These are phyloP conservation scores for Exophiala aquamarina DNA, from an alignment of 2,329 filamentous ascomycete genomes.

Conservation along the genomic window DNA sequence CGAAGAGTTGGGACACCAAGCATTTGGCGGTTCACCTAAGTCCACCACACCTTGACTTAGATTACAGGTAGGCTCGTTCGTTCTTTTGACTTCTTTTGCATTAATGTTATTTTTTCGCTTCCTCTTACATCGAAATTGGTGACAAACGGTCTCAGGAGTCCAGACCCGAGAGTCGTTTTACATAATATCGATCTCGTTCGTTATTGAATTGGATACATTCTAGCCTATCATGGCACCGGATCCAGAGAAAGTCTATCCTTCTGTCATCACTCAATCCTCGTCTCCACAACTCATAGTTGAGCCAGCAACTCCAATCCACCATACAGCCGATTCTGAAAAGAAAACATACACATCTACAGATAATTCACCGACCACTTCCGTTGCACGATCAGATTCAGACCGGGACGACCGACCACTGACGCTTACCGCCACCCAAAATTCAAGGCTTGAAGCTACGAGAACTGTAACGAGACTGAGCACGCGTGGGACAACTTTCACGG, in stretches of 20 bases:
- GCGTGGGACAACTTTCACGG: constrained; percentile 45
- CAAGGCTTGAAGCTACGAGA: constrained; percentile 16
- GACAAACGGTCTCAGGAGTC: no score
- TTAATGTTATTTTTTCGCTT: no score
- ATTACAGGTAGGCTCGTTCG: no score
- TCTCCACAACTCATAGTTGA: constrained; percentile 2
- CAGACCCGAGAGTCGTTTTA: no score
- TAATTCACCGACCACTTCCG: constrained; percentile 17
- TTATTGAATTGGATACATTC: no score
- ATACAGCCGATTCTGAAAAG: constrained; percentile 12
- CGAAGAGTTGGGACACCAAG: neutral
- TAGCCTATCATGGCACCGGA: constrained; percentile 1
- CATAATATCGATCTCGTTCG: no score
- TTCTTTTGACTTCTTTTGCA: no score
- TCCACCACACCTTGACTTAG: no score
- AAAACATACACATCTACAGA: constrained; percentile 17
- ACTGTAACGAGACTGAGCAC: constrained; percentile 42
- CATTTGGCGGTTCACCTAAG: no score
- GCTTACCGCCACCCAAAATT: constrained; percentile 15
- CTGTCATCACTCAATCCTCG: constrained; percentile 9
- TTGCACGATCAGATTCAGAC: constrained; percentile 17
- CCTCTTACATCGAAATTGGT: no score
- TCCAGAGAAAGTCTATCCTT: constrained; percentile 15
- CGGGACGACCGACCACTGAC: constrained; percentile 23
- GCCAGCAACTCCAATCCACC: neutral